Conservation (phyloP, 2,329 filamentous ascomycete species). For the Metarhizium album region DNA sequence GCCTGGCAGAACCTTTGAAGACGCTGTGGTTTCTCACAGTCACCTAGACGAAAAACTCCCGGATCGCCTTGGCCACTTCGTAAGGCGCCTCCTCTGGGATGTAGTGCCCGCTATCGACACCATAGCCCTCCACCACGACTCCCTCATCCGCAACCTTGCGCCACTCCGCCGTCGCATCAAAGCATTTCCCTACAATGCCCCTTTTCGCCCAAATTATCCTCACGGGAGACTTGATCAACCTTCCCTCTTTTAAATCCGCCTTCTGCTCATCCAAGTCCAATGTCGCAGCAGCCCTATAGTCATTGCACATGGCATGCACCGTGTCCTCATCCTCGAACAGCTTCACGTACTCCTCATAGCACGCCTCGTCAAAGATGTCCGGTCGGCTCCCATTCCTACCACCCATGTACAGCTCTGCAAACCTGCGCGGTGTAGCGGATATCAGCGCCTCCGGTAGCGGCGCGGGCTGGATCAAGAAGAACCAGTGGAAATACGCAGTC, state of each 20-base stretch:
- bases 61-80: conserved; percentile 30
- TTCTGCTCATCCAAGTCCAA: conserved; percentile 41
- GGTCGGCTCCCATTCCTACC: conserved; percentile 24
- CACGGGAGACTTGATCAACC: conserved; percentile 34
- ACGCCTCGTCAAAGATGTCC: conserved; percentile 22
- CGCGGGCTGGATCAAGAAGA: conserved; percentile 41
- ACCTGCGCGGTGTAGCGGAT: conserved; percentile 23
- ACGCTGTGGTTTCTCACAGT: background rate
- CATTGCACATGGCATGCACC: conserved; percentile 41
- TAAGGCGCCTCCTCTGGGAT: conserved; percentile 40
- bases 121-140: conserved; percentile 27
- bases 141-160: conserved; percentile 28
- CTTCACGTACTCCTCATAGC: conserved; percentile 29
- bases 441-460: conserved; percentile 41
- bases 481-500: conserved; percentile 47
- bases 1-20: background rate
- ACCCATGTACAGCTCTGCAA: conserved; percentile 33
- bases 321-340: conserved; percentile 29
- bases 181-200: conserved; percentile 37
- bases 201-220: conserved; percentile 39
- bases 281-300: conserved; percentile 42
- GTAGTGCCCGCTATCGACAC: conserved; percentile 37
- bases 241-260: conserved; percentile 30
- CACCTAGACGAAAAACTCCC: conserved; percentile 24
- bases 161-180: conserved; percentile 41